These are phyloP conservation scores for Peronosclerospora sorghi DNA, from an alignment of 352 stramenopile genomes.

Conservation along the genomic window DNA sequence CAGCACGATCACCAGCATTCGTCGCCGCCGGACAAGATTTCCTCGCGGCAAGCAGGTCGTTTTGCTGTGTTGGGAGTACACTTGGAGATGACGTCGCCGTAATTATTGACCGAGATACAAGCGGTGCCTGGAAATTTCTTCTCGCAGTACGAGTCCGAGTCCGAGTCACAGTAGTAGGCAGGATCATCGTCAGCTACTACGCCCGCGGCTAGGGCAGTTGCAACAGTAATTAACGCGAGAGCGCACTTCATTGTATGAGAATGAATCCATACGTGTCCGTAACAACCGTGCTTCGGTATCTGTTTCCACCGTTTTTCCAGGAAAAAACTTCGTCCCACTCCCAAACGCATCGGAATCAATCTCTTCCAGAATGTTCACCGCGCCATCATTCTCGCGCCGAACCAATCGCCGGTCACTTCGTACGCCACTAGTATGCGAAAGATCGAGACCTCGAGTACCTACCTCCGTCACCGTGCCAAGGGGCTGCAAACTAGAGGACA, in stretches of 20 bases:
- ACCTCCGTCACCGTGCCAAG: constrained; percentile 12
- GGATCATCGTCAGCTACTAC: no score
- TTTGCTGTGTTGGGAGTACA: no score
- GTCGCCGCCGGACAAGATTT: no score
- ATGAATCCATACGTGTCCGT: constrained; percentile 56
- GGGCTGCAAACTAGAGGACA: constrained; percentile 12
- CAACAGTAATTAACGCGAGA: constrained; percentile 41
- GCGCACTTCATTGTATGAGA: constrained; percentile 58
- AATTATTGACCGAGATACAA: no score
- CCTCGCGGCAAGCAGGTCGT: no score
- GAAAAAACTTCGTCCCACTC: constrained; percentile 48
- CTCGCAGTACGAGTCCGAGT: no score
- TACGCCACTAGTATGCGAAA: constrained; percentile 16
- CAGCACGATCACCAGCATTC: no score
- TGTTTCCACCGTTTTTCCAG: constrained; percentile 41
- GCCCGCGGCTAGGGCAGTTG: no score
- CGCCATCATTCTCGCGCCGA: constrained; percentile 5
- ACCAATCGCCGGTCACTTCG: constrained; percentile 17
- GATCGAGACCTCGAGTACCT: constrained; percentile 5
- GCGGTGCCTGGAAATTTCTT: no score
- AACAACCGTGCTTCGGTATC: constrained; percentile 79
- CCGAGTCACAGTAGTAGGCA: no score
- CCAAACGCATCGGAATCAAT: constrained; percentile 78
- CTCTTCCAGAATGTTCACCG: constrained; percentile 53
- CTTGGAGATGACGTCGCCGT: no score